phyloP scores from a whole-genome alignment of 1,139 yeast species.

The Pichia cactophila region DNA sequence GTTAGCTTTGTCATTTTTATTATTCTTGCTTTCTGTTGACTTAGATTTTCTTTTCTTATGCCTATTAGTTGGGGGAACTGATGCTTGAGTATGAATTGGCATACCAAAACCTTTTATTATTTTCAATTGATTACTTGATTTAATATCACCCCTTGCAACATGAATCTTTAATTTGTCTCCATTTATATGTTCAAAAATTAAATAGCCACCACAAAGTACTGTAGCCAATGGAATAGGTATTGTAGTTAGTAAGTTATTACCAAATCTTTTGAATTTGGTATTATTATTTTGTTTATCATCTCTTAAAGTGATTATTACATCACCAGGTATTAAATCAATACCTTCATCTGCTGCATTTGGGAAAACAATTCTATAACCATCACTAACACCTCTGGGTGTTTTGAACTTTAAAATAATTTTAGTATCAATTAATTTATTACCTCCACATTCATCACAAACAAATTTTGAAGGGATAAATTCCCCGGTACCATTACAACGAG shows the following conservation, averaged over 20 bases:
- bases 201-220: conserved; percentile 48
- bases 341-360: conserved; percentile 62
- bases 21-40: neutral
- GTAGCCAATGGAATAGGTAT: conserved; percentile 42
- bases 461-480: conserved; percentile 28
- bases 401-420: conserved; percentile 45
- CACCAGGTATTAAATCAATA: conserved; percentile 53
- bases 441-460: conserved; percentile 36
- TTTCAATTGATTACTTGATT: conserved; percentile 39
- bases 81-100: conserved; percentile 46
- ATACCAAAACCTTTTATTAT: conserved; percentile 46
- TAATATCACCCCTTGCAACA: conserved; percentile 40
- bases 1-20: conserved; percentile 9
- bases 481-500: conserved; percentile 34
- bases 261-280: conserved; percentile 41
- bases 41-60: neutral
- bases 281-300: conserved; percentile 24
- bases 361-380: conserved; percentile 45
- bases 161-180: conserved; percentile 36
- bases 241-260: conserved; percentile 38
- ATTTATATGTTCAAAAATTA: conserved; percentile 41
- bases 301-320: conserved; percentile 43
- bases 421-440: conserved; percentile 34
- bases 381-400: conserved; percentile 45
- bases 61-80: neutral